A percentile compares a stretch with the other conserved stretches of the same genome.
These are phyloP conservation scores for Lindgomyces ingoldianus DNA, from an alignment of 495 filamentous ascomycete genomes.

Conservation along the genomic window DNA sequence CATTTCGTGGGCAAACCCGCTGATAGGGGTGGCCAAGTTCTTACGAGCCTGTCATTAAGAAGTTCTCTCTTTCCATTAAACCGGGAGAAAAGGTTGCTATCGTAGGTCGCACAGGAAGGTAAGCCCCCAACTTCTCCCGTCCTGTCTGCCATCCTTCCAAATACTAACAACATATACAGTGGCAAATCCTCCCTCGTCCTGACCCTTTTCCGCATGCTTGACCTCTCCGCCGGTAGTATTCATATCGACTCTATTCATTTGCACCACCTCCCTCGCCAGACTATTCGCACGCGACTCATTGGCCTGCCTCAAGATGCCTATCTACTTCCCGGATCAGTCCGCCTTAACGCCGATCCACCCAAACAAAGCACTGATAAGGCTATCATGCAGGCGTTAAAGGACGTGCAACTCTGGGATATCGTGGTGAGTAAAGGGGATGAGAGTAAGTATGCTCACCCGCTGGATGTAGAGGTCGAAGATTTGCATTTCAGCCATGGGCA, in stretches of 20 bases:
- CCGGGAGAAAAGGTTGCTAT: constrained; percentile 62
- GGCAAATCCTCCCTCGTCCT: constrained; percentile 55
- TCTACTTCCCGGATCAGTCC: constrained; percentile 51
- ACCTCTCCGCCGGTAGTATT: constrained; percentile 48
- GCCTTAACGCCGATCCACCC: constrained; percentile 32
- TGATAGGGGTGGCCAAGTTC: constrained; percentile 6
- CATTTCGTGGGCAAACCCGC: too few species aligned
- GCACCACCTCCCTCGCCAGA: constrained; percentile 50
- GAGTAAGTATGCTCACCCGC: constrained; percentile 33
- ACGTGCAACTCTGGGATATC: constrained; percentile 45
- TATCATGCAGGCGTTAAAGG: constrained; percentile 33
- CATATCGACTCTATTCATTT: constrained; percentile 54
- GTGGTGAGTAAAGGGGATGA: constrained; percentile 39
- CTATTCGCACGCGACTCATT: constrained; percentile 53
- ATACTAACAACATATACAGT: constrained; percentile 33
- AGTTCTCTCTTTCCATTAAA: constrained; percentile 54
- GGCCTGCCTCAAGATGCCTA: constrained; percentile 62
- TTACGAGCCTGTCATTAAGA: constrained; percentile 47
- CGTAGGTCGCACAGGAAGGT: constrained; percentile 38
- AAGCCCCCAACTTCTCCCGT: background rate
- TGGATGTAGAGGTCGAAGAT: constrained; percentile 54
- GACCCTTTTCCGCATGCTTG: constrained; percentile 58
- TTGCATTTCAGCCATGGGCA: constrained; percentile 62
- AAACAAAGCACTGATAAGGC: constrained; percentile 37
- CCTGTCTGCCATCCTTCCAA: background rate